Conservation (phyloP, 2,329 filamentous ascomycete species). For the Phialophora tarda region DNA sequence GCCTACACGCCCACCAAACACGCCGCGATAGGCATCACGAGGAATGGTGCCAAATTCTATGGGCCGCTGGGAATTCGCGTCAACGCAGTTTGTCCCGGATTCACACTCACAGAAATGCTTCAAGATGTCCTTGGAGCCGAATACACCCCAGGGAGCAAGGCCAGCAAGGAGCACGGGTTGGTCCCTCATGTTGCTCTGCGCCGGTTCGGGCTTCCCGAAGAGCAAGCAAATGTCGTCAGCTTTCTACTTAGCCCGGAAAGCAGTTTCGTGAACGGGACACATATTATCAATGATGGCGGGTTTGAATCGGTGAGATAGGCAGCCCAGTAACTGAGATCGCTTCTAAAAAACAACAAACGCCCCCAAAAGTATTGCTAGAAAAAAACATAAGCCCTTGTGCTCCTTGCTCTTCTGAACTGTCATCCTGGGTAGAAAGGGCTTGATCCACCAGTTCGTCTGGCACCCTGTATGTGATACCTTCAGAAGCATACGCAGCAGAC, state of each 20-base stretch:
- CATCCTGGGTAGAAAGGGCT: too few relatives aligned
- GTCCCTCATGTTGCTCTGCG: constrained; percentile 14
- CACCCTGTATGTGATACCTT: too few relatives aligned
- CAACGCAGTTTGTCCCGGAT: constrained; percentile 30
- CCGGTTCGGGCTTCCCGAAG: constrained; percentile 25
- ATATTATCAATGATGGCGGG: constrained; percentile 25
- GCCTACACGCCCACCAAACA: constrained; percentile 26
- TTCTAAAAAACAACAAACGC: too few relatives aligned
- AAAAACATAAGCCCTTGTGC: too few relatives aligned
- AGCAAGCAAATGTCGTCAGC: constrained; percentile 27
- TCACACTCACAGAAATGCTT: constrained; percentile 27
- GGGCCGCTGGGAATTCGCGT: constrained; percentile 24
- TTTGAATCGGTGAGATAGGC: constrained; percentile 1
- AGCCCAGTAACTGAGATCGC: too few relatives aligned
- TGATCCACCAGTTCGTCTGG: too few relatives aligned
- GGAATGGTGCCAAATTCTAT: constrained; percentile 32
- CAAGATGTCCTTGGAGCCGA: constrained; percentile 24
- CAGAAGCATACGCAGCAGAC: too few relatives aligned
- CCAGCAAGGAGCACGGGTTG: constrained; percentile 18
- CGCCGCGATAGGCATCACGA: constrained; percentile 26
- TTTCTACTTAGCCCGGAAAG: constrained; percentile 30
- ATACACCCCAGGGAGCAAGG: constrained; percentile 24
- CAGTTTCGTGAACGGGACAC: constrained; percentile 27
- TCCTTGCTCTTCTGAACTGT: too few relatives aligned
- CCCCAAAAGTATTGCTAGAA: too few relatives aligned